Percentiles rank a stretch among this genome's conserved stretches.
phyloP scores from a whole-genome alignment of 192 early-diverging fungal species.

The Coemansia sp. region DNA sequence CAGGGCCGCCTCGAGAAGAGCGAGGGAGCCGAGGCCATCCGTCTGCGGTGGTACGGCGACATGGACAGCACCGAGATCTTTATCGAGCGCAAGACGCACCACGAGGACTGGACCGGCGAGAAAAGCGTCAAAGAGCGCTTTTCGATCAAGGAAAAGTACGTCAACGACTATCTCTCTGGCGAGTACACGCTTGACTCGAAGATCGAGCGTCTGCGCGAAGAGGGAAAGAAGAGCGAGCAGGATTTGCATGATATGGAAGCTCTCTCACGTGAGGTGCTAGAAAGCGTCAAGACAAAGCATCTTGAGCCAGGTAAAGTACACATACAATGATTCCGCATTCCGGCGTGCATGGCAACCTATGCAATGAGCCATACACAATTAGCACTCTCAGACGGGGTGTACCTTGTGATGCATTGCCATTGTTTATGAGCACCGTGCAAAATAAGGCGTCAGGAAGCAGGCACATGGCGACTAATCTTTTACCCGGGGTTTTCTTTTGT shows the following conservation, averaged over 20 bases:
- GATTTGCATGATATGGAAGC: conserved; percentile 70
- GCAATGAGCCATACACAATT: not conserved
- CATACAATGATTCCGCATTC: not conserved
- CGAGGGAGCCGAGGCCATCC: conserved; percentile 86
- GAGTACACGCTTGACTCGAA: conserved; percentile 69
- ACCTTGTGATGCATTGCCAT: not conserved
- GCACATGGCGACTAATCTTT: conserved; percentile 2
- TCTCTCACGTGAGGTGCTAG: conserved; percentile 72
- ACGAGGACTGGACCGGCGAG: conserved; percentile 90
- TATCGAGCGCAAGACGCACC: conserved; percentile 97
- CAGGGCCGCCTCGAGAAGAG: conserved; percentile 81
- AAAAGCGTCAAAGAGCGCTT: conserved; percentile 89
- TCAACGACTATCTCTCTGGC: conserved; percentile 84
- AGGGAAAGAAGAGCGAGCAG: conserved; percentile 68
- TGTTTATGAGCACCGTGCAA: not conserved
- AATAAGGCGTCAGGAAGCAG: not conserved
- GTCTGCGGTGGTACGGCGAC: conserved; percentile 93
- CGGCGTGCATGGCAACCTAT: not conserved
- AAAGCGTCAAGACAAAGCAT: conserved; percentile 63
- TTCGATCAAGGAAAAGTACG: conserved; percentile 88
- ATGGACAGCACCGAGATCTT: conserved; percentile 86
- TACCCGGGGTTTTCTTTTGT: conserved; percentile 23
- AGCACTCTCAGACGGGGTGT: not conserved
- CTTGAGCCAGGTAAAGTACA: conserved; percentile 58
- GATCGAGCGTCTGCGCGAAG: conserved; percentile 74